Evolutionary conservation across 371 early-diverging fungal species (phyloP).

Genomic region (Mortierella sp.): DNA sequence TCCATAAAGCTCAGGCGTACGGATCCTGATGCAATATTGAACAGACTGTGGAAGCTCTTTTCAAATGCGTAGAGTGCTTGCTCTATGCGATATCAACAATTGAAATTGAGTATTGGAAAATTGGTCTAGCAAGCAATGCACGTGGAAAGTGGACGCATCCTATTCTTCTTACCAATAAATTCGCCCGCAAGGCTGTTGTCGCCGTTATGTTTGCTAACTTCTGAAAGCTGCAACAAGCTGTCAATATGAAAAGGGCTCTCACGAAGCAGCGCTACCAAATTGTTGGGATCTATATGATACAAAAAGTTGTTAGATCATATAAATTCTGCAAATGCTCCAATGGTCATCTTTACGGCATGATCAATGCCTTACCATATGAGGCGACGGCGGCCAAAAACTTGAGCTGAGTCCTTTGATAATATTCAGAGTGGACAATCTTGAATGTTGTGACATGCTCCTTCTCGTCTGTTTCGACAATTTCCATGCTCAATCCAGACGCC

Average conservation of each 20-base stretch:
- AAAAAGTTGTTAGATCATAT: not conserved
- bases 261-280: conserved; percentile 73
- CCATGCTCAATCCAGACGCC: conserved; percentile 82
- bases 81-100: conserved; percentile 60
- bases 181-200: conserved; percentile 82
- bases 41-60: conserved; percentile 84
- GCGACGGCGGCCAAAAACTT: conserved; percentile 80
- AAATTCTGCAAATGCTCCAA: not conserved
- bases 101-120: not conserved
- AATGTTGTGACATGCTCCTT: conserved; percentile 63
- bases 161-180: conserved; percentile 67
- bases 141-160: not conserved
- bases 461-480: conserved; percentile 68
- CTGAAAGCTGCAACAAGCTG: conserved; percentile 84
- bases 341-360: not conserved
- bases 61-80: conserved; percentile 88
- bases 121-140: not conserved
- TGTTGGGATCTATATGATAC: conserved; percentile 72
- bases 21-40: conserved; percentile 77
- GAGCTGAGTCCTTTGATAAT: conserved; percentile 80
- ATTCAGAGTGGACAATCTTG: conserved; percentile 74
- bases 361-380: conserved; percentile 62
- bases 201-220: conserved; percentile 86
- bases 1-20: conserved; percentile 77
- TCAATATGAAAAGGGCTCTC: conserved; percentile 91